These are phyloP conservation scores for Malbranchea zuffiana DNA, from an alignment of 2,329 filamentous ascomycete species.

Conservation along the genomic window DNA sequence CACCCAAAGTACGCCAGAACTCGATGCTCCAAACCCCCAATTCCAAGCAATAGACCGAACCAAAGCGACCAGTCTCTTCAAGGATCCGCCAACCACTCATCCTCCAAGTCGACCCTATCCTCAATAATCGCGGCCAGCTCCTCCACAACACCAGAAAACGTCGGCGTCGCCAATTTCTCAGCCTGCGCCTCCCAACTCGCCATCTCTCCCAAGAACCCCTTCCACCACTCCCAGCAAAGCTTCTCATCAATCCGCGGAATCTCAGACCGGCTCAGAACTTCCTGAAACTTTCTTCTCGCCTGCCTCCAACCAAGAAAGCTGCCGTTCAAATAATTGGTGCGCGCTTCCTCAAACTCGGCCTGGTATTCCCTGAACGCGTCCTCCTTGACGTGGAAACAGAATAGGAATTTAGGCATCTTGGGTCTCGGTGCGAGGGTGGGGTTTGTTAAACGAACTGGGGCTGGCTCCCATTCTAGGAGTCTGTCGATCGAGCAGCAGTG, in stretches of 20 bases:
- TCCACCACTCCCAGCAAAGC: slow-evolving; percentile 21
- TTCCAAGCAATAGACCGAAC: too few relatives aligned
- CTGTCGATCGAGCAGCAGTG: slow-evolving; percentile 20
- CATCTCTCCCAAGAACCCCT: slow-evolving; percentile 19
- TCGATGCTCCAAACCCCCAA: too few relatives aligned
- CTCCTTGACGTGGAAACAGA: slow-evolving; percentile 20
- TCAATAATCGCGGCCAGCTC: slow-evolving; percentile 20
- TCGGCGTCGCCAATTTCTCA: slow-evolving; percentile 18
- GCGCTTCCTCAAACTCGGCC: slow-evolving; percentile 1
- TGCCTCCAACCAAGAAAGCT: slow-evolving; percentile 15
- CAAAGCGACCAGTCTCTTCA: too few relatives aligned
- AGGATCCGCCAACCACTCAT: too few relatives aligned
- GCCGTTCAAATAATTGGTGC: slow-evolving; percentile 12
- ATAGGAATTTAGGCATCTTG: slow-evolving; percentile 20
- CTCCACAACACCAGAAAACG: slow-evolving; percentile 20
- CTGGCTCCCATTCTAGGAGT: slow-evolving; percentile 19
- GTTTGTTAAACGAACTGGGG: slow-evolving; percentile 8
- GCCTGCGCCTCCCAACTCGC: slow-evolving; percentile 20
- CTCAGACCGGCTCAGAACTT: slow-evolving; percentile 7
- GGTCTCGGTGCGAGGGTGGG: slow-evolving; percentile 16
- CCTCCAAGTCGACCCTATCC: slow-evolving; percentile 21
- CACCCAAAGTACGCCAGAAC: too few relatives aligned
- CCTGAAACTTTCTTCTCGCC: slow-evolving; percentile 12
- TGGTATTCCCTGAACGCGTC: slow-evolving; percentile 16
- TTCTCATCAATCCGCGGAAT: slow-evolving; percentile 14